Conservation (phyloP, 345 rosid genomes). For the Syzygium oleosum region DNA sequence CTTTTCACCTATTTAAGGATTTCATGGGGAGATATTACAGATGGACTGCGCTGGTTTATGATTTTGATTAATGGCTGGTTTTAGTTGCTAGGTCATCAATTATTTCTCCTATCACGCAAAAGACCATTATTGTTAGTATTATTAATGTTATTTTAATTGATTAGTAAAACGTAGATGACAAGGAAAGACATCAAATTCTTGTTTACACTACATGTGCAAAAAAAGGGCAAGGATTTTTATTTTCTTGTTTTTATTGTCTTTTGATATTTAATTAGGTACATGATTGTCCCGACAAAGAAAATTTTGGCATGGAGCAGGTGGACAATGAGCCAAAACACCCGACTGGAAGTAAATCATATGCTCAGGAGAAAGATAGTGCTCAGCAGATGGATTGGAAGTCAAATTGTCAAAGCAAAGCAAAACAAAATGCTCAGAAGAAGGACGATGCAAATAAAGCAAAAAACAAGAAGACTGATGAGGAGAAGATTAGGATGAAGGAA, state of each 20-base stretch:
- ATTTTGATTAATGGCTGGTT: neutral
- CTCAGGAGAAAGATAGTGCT: conserved; percentile 11
- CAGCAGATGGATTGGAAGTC: conserved; percentile 20
- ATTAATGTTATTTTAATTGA: neutral
- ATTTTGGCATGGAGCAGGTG: conserved; percentile 31
- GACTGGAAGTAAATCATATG: conserved; percentile 4
- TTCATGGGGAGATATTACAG: neutral
- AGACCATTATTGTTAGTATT: neutral
- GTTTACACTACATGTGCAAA: neutral
- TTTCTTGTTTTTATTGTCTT: neutral
- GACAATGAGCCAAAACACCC: conserved; percentile 10
- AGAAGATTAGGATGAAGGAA: conserved; percentile 41
- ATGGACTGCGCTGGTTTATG: neutral
- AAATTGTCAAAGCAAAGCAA: neutral
- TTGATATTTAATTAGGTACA: conserved; percentile 28
- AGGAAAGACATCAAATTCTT: neutral
- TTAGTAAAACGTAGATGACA: neutral
- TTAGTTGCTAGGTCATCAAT: neutral
- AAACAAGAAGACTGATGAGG: conserved; percentile 46
- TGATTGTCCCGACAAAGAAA: conserved; percentile 46
- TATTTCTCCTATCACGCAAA: neutral
- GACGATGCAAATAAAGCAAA: conserved; percentile 25
- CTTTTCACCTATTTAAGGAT: neutral
- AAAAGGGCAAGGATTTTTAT: neutral
- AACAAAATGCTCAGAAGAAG: conserved; percentile 16